Evolutionary conservation across 2,329 filamentous ascomycete species (phyloP).

Genomic region (Penicillium paneum): DNA sequence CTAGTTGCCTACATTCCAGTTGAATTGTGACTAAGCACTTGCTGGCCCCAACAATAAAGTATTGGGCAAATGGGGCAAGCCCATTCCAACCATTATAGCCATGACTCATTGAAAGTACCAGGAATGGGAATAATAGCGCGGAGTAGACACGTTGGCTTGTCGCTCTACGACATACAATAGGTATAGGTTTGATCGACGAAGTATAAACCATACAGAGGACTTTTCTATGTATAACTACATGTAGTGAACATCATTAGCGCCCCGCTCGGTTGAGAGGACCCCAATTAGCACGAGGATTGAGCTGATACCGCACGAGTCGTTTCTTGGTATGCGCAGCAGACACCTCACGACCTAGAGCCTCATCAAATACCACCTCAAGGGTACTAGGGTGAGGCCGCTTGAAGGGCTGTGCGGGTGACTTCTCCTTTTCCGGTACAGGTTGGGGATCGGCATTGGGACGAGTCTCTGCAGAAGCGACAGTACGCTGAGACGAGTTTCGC

Average conservation of each 20-base stretch:
- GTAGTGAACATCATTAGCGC: slow-evolving; percentile 5
- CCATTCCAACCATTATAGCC: neutral
- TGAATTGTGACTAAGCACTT: neutral
- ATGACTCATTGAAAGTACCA: neutral
- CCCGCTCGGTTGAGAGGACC: slow-evolving; percentile 66
- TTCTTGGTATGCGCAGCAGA: slow-evolving; percentile 50
- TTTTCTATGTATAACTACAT: neutral
- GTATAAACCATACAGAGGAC: neutral
- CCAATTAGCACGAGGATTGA: slow-evolving; percentile 90
- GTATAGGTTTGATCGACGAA: neutral
- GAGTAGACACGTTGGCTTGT: neutral
- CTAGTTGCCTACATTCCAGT: too few species aligned
- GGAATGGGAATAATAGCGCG: neutral
- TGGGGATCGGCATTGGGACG: neutral
- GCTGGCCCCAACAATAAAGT: neutral
- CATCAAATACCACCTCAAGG: slow-evolving; percentile 72
- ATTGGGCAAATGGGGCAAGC: neutral
- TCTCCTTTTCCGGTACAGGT: neutral
- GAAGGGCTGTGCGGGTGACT: slow-evolving; percentile 7
- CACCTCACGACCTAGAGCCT: slow-evolving; percentile 67
- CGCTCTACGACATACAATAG: neutral
- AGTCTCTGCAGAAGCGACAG: neutral
- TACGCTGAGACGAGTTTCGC: slow-evolving; percentile 17
- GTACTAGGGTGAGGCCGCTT: slow-evolving; percentile 35
- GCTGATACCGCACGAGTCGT: slow-evolving; percentile 79